Percentiles rank a stretch among this genome's conserved stretches.
These are phyloP conservation scores for Albugo candida DNA, from an alignment of 352 stramenopile species.

Conservation along the genomic window DNA sequence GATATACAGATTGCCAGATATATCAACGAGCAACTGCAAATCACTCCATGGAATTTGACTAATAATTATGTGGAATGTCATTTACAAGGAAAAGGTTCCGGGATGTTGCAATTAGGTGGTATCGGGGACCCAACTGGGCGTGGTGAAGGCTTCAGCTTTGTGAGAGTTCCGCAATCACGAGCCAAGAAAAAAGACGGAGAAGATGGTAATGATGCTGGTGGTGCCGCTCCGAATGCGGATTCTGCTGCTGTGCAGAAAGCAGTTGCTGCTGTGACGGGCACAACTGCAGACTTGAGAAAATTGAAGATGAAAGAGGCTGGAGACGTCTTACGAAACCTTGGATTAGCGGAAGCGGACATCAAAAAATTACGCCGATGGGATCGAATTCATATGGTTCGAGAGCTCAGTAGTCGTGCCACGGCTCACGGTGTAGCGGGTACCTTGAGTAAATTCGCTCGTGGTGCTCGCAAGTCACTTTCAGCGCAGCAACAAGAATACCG, in stretches of 20 bases:
- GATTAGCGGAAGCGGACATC: constrained; percentile 58
- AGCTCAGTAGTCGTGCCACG: constrained; percentile 53
- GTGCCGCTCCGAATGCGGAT: constrained; percentile 21
- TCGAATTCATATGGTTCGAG: constrained; percentile 61
- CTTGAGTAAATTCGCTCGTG: constrained; percentile 65
- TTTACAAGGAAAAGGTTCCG: constrained; percentile 63
- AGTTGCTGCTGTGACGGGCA: constrained; percentile 57
- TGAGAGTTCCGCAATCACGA: constrained; percentile 50
- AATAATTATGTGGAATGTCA: constrained; percentile 78
- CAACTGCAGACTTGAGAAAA: constrained; percentile 66
- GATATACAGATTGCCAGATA: constrained; percentile 70
- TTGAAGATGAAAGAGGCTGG: constrained; percentile 76
- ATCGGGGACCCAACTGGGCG: constrained; percentile 62
- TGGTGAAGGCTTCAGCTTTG: constrained; percentile 73
- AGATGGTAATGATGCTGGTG: constrained; percentile 22
- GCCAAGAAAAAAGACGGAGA: constrained; percentile 70
- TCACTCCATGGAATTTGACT: constrained; percentile 70
- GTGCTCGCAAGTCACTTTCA: constrained; percentile 54
- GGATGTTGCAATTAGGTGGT: constrained; percentile 59
- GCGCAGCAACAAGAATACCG: constrained; percentile 72
- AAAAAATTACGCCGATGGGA: constrained; percentile 69
- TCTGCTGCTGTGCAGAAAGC: constrained; percentile 52
- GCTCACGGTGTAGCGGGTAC: constrained; percentile 44
- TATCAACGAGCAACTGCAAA: constrained; percentile 55
- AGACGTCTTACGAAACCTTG: constrained; percentile 58